Base-by-base conservation (phyloP, 768 basidiomycete species). In the Tricholomella constricta region DNA sequence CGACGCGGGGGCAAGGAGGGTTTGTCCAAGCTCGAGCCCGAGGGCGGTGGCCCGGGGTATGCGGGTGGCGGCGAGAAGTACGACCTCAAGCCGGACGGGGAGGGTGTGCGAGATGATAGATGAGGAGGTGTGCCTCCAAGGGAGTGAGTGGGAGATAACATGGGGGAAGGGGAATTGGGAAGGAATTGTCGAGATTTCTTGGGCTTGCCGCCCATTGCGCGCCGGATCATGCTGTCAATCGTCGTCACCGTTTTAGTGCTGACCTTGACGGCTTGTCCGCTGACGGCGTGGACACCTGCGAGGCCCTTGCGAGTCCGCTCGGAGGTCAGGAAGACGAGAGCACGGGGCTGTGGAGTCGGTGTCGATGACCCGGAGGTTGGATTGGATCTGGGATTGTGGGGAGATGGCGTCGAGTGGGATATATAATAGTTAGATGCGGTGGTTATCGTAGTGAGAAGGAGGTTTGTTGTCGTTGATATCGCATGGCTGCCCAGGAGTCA, bases 251-350 rank as follows among this genome's bases (percentile, higher is more conserved):
- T 89, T 56, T 81, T 80, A 12, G 79, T 65, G 48, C 84, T 88
- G 55, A 88, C 79, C 59, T 82, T 79, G 29, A 85, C 86, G 0
- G 86, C 88, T 60, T 84, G 75, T 0, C 83, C 84, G 52, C 78
- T 85, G 49, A 86, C 72, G 9, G 82, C 76, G 60, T 91, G 88
- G 2, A 88, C 82, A 3, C 72, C 75, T 4, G 79, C 67, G 0
- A 92, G 77, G 3, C 81, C 79, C 42, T 78, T 76, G 27, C 80
- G 80, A 0, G 87, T 83, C 15, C 67, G 72, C 37, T 83, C 80
- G 2, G 85, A 85, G 2, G 82, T 80, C 7, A 84, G 70, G 62
- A 89, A 83, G 46, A 80, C 78, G 17, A 86, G 72, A 6, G 78
- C 75, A 34, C 76, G 73, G 40, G 77, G 71, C 35, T 77, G 70